A percentile compares a stretch with the other conserved stretches of the same genome.
These are phyloP conservation scores for Chaetomiaceae sp. DNA, from an alignment of 2,329 filamentous ascomycete genomes.

Conservation along the genomic window DNA sequence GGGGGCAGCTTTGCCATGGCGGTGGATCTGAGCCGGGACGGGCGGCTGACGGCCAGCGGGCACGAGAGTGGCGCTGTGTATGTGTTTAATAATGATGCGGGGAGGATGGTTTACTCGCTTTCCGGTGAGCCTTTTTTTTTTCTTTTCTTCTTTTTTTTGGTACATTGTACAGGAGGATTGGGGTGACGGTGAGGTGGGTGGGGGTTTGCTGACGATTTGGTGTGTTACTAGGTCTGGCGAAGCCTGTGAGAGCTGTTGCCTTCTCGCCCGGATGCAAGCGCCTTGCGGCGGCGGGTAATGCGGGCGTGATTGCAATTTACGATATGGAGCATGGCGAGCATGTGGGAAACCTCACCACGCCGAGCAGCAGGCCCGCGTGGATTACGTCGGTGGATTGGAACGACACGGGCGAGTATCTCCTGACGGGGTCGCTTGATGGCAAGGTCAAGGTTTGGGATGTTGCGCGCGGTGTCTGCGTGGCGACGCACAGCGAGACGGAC, in stretches of 20 bases:
- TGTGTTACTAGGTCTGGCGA: slow-evolving; percentile 64
- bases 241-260: slow-evolving; percentile 76
- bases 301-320: slow-evolving; percentile 83
- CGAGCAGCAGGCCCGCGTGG: slow-evolving; percentile 57
- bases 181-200: no score
- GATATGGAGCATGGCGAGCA: slow-evolving; percentile 91
- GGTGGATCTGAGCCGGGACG: slow-evolving; percentile 75
- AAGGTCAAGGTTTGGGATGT: slow-evolving; percentile 96
- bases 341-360: slow-evolving; percentile 65
- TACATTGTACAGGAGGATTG: no score
- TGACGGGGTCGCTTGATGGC: slow-evolving; percentile 85
- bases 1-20: slow-evolving; percentile 73
- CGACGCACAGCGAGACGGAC: slow-evolving; percentile 88
- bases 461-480: slow-evolving; percentile 77
- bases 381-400: slow-evolving; percentile 91
- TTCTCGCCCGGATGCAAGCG: slow-evolving; percentile 85
- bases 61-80: slow-evolving; percentile 91
- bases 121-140: slow-evolving; percentile 51
- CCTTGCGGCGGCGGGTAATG: slow-evolving; percentile 85
- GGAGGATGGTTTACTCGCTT: slow-evolving; percentile 78
- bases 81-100: slow-evolving; percentile 90
- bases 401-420: slow-evolving; percentile 82
- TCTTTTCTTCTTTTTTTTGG: no score
- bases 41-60: slow-evolving; percentile 81
- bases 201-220: slow-evolving; percentile 2